Percentiles rank a stretch among this genome's conserved stretches.
These are phyloP conservation scores for Vigna trinervia DNA, from an alignment of 306 rosid genomes.

Conservation along the genomic window DNA sequence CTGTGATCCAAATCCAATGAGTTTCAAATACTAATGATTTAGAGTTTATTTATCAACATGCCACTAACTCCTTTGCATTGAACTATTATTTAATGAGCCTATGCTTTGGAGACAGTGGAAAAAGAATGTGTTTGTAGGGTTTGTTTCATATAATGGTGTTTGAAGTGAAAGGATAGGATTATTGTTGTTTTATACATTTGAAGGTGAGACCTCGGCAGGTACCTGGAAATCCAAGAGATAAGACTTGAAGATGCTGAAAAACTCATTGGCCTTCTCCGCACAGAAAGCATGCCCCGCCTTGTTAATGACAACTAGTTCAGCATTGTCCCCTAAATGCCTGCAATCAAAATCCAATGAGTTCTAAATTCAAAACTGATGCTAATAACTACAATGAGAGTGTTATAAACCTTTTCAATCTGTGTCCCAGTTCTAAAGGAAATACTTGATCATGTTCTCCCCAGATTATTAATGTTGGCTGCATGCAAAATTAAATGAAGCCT, in stretches of 20 bases:
- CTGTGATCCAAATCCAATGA: too few relatives aligned
- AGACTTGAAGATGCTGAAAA: slow-evolving; percentile 57
- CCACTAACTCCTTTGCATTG: slow-evolving; percentile 17
- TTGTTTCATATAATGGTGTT: background rate
- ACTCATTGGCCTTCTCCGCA: slow-evolving; percentile 68
- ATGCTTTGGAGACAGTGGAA: slow-evolving; percentile 5
- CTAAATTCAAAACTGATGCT: background rate
- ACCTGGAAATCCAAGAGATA: slow-evolving; percentile 54
- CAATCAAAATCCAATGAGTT: slow-evolving; percentile 26
- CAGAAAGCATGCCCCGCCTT: slow-evolving; percentile 79
- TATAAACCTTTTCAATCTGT: slow-evolving; percentile 72
- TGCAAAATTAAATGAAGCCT: slow-evolving; percentile 6
- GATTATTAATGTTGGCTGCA: slow-evolving; percentile 75
- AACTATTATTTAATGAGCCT: slow-evolving; percentile 28
- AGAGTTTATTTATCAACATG: background rate
- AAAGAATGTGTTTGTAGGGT: slow-evolving; percentile 33
- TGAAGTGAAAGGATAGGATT: background rate
- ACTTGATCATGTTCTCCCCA: slow-evolving; percentile 89
- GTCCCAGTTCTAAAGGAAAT: slow-evolving; percentile 73
- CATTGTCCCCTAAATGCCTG: slow-evolving; percentile 79
- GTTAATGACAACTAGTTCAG: slow-evolving; percentile 67
- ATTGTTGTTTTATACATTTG: slow-evolving; percentile 23
- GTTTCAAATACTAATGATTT: too few relatives aligned
- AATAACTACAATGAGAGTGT: slow-evolving; percentile 24
- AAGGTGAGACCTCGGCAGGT: slow-evolving; percentile 34